phyloP scores from a whole-genome alignment of 345 rosid species.

The Microcos paniculata region DNA sequence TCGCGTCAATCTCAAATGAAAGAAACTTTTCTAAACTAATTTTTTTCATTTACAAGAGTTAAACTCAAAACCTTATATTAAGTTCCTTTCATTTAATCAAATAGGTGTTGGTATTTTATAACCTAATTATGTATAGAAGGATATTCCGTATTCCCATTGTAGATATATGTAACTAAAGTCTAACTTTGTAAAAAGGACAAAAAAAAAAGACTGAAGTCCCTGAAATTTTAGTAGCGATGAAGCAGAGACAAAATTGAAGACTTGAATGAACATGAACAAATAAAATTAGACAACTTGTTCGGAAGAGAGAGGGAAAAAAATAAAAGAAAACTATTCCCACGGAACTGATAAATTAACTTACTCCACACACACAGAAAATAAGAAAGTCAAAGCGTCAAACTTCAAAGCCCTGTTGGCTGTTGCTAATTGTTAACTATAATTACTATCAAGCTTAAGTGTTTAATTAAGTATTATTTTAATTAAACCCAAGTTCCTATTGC shows the following conservation, averaged over 20 bases:
- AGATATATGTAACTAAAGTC: not conserved
- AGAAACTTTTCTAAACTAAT: too few species aligned
- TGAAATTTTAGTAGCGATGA: not conserved
- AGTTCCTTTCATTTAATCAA: too few species aligned
- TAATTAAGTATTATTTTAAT: conserved; percentile 15
- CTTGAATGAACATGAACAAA: not conserved
- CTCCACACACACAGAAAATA: conserved; percentile 2
- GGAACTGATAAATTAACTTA: conserved; percentile 12
- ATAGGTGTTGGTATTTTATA: too few species aligned
- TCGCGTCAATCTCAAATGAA: too few species aligned
- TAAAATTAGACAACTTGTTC: conserved; percentile 1
- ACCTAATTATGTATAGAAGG: too few species aligned
- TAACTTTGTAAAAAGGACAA: not conserved
- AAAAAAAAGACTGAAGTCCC: too few species aligned
- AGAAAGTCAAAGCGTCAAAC: conserved; percentile 48
- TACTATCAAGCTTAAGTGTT: conserved; percentile 25
- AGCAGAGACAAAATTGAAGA: not conserved
- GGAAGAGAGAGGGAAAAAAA: not conserved
- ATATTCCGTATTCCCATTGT: not conserved
- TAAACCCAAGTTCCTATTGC: conserved; percentile 31
- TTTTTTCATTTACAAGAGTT: too few species aligned
- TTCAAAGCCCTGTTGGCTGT: conserved; percentile 24
- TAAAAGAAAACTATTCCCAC: conserved; percentile 10
- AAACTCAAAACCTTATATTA: too few species aligned
- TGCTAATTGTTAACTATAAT: conserved; percentile 25